Evolutionary conservation across 2,329 filamentous ascomycete genomes (phyloP).

Genomic region (Beauveria sp.): DNA sequence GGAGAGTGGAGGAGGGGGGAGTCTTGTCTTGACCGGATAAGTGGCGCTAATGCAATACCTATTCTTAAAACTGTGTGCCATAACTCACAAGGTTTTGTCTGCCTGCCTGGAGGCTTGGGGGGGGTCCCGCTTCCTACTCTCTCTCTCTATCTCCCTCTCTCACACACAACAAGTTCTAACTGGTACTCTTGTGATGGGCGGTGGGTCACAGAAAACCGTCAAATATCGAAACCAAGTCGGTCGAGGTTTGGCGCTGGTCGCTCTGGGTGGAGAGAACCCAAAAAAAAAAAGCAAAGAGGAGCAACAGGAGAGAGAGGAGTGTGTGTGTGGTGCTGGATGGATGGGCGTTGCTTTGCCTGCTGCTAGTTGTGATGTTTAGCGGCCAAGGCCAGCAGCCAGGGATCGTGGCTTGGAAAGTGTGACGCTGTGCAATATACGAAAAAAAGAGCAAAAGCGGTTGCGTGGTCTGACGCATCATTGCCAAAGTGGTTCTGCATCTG

Average conservation of each 20-base stretch:
- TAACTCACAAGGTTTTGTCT: conserved; percentile 22
- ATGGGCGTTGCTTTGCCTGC: not conserved
- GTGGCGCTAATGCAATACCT: conserved; percentile 31
- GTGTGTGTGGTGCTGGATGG: not conserved
- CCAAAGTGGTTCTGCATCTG: conserved; percentile 5
- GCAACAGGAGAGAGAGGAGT: not conserved
- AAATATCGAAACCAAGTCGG: no score
- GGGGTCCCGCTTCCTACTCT: not conserved
- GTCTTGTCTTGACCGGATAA: conserved; percentile 6
- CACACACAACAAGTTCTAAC: no score
- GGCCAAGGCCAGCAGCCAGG: conserved; percentile 16
- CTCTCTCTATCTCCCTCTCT: not conserved
- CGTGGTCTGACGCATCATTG: conserved; percentile 10
- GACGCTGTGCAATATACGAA: conserved; percentile 44
- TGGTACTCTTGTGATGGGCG: conserved; percentile 6
- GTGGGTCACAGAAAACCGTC: conserved; percentile 20
- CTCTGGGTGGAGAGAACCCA: no score
- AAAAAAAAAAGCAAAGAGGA: not conserved
- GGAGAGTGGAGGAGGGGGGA: not conserved
- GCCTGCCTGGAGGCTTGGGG: no score
- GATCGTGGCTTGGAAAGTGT: conserved; percentile 24
- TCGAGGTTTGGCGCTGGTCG: not conserved
- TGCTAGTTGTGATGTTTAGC: not conserved
- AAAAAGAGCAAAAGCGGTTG: conserved; percentile 15
- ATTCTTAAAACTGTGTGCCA: conserved; percentile 34